Evolutionary conservation across 225 moss, liverwort and hornwort genomes (phyloP).

Genomic region (Marchantia polymorpha): DNA sequence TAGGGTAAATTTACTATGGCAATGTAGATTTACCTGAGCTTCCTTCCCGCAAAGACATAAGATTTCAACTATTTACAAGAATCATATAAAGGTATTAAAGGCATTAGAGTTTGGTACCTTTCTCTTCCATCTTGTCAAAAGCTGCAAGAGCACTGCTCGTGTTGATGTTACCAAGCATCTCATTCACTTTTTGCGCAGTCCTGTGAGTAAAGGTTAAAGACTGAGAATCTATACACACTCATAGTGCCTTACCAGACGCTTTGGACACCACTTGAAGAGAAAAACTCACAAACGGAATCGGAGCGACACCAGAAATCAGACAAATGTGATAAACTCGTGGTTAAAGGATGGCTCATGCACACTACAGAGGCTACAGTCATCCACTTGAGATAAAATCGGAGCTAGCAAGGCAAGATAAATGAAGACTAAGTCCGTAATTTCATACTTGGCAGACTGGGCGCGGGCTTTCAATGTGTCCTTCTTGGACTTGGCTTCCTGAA

Average conservation of each 20-base stretch:
- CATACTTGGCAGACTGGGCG: conserved; percentile 95
- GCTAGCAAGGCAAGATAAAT: background rate
- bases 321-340: too few species aligned
- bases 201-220: conserved; percentile 44
- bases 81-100: background rate
- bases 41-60: background rate
- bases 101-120: conserved; percentile 40
- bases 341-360: too few species aligned
- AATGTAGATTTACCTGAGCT: background rate
- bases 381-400: too few species aligned
- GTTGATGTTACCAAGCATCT: conserved; percentile 94
- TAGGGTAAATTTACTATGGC: background rate
- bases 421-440: background rate
- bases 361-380: too few species aligned
- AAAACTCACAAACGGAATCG: too few species aligned
- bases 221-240: too few species aligned
- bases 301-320: too few species aligned
- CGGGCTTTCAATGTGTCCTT: conserved; percentile 98
- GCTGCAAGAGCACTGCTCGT: conserved; percentile 98
- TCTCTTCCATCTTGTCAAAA: conserved; percentile 99
- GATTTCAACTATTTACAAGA: background rate
- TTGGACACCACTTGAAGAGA: too few species aligned
- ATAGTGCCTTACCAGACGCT: too few species aligned
- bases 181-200: conserved; percentile 98
- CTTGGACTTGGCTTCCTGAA: conserved; percentile 97